Percentiles rank a stretch among this genome's conserved stretches.
phyloP scores from a whole-genome alignment of 441 rosid species.

The Syzygium malaccense region DNA sequence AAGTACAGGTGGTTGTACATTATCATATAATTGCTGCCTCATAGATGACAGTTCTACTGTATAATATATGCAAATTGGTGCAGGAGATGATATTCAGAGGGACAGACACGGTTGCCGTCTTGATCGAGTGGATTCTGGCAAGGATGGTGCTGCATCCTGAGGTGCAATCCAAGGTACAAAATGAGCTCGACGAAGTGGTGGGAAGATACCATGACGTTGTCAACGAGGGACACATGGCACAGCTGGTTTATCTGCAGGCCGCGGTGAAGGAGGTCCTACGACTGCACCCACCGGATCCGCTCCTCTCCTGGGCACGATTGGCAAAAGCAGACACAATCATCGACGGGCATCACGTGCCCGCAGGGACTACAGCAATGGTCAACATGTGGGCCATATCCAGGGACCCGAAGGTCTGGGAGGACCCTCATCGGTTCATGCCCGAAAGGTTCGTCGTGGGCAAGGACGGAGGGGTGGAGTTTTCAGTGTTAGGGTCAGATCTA shows the following conservation, averaged over 20 bases:
- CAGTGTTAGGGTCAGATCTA: neutral
- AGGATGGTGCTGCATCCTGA: conserved; percentile 49
- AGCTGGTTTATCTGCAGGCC: conserved; percentile 5
- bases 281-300: conserved; percentile 13
- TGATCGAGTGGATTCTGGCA: conserved; percentile 62
- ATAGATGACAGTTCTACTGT: neutral
- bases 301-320: conserved; percentile 14
- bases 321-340: neutral
- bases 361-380: conserved; percentile 7
- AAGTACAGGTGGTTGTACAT: neutral
- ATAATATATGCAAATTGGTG: neutral
- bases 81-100: conserved; percentile 74
- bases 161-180: conserved; percentile 43
- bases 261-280: conserved; percentile 10
- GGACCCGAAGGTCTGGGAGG: conserved; percentile 7
- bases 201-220: neutral
- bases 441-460: conserved; percentile 3
- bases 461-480: neutral
- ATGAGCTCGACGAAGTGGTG: conserved; percentile 18
- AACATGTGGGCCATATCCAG: conserved; percentile 10
- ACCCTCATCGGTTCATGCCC: conserved; percentile 6
- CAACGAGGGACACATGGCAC: neutral
- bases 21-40: neutral
- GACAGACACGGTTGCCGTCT: conserved; percentile 57
- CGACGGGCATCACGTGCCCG: conserved; percentile 6